Conservation (phyloP, 1,284 basidiomycete species). For the Violaceomyces palustris region DNA sequence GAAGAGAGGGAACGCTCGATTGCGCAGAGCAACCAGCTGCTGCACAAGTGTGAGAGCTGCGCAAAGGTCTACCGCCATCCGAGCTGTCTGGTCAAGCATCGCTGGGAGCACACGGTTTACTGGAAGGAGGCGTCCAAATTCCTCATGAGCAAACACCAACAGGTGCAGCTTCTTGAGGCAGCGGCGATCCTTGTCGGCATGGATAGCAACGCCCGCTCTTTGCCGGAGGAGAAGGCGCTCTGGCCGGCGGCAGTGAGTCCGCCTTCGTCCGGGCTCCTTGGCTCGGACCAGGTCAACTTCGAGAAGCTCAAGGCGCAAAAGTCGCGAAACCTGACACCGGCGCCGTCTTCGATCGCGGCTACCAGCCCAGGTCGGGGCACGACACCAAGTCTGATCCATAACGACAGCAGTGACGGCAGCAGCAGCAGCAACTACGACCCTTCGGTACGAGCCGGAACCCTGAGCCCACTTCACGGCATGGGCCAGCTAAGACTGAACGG, state of each 20-base stretch:
- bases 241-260: constrained; percentile 59
- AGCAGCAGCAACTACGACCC: constrained; percentile 24
- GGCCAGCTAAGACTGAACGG: constrained; percentile 24
- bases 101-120: constrained; percentile 94
- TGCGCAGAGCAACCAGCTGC: constrained; percentile 43
- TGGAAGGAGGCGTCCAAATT: constrained; percentile 95
- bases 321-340: constrained; percentile 28
- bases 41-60: constrained; percentile 80
- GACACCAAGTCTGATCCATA: constrained; percentile 18
- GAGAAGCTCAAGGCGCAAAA: constrained; percentile 50
- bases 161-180: constrained; percentile 93
- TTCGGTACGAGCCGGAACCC: constrained; percentile 20
- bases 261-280: constrained; percentile 54
- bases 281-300: constrained; percentile 53
- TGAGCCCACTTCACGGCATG: constrained; percentile 28
- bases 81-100: constrained; percentile 89
- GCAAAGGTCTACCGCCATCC: constrained; percentile 84
- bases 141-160: constrained; percentile 91
- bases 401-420: constrained; percentile 34
- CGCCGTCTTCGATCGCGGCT: constrained; percentile 19
- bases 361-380: constrained; percentile 21
- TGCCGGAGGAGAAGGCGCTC: constrained; percentile 85
- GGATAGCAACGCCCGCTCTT: constrained; percentile 62
- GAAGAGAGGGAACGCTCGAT: constrained; percentile 59
- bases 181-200: constrained; percentile 77